Evolutionary conservation across 1,284 basidiomycete genomes (phyloP), one percentile per base, ranked within the genome.

Genomic region (Macrocystidia cucumis): DNA sequence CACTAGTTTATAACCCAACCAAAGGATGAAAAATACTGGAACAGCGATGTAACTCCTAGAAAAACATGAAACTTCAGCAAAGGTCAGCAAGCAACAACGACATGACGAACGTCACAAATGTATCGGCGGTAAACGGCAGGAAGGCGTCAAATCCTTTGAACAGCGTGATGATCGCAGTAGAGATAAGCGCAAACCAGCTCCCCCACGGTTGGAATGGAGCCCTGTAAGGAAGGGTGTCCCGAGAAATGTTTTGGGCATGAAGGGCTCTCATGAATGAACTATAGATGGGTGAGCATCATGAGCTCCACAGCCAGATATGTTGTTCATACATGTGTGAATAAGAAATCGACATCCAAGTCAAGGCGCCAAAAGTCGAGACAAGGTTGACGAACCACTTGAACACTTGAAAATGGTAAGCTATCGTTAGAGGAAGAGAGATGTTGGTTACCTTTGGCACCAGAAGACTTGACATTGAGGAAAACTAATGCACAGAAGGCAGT

Each of bases 121-220:
- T 69, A 46, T 72, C 75, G 43, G 61, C 62, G 34, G 63, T 75
- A 46, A 65, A 75, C 2, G 77, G 74, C 13, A 78, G 59, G 52
- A 78, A 78, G 0, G 78, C 67, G 54, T 86, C 81, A 47, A 83
- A 84, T 22, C 74, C 75, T 55, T 78, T 78, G 56, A 86, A 85
- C 27, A 86, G 42, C 5, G 73, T 72, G 47, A 86, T 75, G 43
- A 82, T 60, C 2, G 44, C 59, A 3, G 81, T 83, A 28, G 65
- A 55, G 23, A 71, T 53, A 19, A 87, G 55, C 21, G 75, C 76
- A 48, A 79, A 70, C 67, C 71, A 79, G 21, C 69, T 69, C 7
- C 75, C 75, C 49, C 58, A 78, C 9, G 75, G 74, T 50, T 80
- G 76, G 52, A 76, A 69, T 2, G 77, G 77, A 4, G 82, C 79